Conservation (phyloP, 352 stramenopile genomes). For the Phytophthora foliorum region DNA sequence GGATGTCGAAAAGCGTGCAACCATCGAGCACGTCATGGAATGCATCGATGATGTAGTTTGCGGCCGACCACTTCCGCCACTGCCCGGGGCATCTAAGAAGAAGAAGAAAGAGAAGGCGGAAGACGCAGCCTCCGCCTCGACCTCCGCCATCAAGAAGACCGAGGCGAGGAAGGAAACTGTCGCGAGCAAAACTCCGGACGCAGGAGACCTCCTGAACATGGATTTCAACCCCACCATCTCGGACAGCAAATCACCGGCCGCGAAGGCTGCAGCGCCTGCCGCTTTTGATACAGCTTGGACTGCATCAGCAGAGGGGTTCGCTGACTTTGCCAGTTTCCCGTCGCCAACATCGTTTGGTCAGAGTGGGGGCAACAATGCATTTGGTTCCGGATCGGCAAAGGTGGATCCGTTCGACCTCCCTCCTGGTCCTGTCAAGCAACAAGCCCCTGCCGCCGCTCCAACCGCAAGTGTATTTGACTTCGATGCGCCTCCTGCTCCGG, state of each 20-base stretch:
- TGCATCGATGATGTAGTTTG: constrained; percentile 82
- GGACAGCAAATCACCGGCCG: constrained; percentile 27
- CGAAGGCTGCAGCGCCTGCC: constrained; percentile 21
- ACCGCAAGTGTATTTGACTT: constrained; percentile 50
- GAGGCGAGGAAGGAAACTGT: constrained; percentile 69
- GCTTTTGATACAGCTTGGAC: constrained; percentile 36
- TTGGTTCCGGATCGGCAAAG: constrained; percentile 19
- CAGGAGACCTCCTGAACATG: constrained; percentile 69
- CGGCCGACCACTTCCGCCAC: constrained; percentile 48
- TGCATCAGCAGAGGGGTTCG: constrained; percentile 49
- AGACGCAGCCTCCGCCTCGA: neutral
- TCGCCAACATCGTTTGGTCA: constrained; percentile 42
- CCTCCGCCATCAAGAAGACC: constrained; percentile 50
- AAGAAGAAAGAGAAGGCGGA: constrained; percentile 39
- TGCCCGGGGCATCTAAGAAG: constrained; percentile 38
- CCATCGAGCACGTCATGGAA: constrained; percentile 94
- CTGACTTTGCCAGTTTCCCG: constrained; percentile 73
- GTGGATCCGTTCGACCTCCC: constrained; percentile 58
- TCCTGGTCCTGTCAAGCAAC: constrained; percentile 57
- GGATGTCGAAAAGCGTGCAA: constrained; percentile 91
- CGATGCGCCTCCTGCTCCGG: constrained; percentile 23
- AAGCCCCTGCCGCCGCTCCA: constrained; percentile 18
- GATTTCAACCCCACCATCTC: constrained; percentile 73
- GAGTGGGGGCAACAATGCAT: constrained; percentile 24
- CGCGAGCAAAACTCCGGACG: constrained; percentile 43